phyloP scores from a whole-genome alignment of 106 monocot species.

The Allium sativum region DNA sequence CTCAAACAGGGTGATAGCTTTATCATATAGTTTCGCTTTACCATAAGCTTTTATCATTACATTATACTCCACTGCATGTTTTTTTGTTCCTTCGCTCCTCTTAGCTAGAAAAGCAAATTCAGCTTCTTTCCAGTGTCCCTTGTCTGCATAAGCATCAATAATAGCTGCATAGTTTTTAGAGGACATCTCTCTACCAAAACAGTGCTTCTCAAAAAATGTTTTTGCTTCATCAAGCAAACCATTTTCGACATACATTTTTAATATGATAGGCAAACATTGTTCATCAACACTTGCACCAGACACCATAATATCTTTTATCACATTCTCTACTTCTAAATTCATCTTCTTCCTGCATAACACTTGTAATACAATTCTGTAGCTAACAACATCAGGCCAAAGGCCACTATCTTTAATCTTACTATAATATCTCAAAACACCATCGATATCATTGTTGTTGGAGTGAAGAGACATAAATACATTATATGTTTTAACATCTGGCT shows the following conservation, averaged over 20 bases:
- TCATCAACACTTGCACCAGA: slow-evolving; percentile 32
- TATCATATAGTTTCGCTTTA: slow-evolving; percentile 56
- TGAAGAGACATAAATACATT: slow-evolving; percentile 70
- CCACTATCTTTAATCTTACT: slow-evolving; percentile 23
- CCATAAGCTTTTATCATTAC: slow-evolving; percentile 90
- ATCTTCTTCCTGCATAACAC: slow-evolving; percentile 44
- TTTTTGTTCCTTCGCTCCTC: slow-evolving; percentile 17
- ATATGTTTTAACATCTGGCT: slow-evolving; percentile 67
- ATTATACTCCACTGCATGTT: slow-evolving; percentile 58
- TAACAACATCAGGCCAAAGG: slow-evolving; percentile 51
- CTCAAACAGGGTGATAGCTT: slow-evolving; percentile 52
- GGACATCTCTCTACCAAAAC: slow-evolving; percentile 30
- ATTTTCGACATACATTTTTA: slow-evolving; percentile 55
- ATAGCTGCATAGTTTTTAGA: slow-evolving; percentile 66
- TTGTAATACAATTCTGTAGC: slow-evolving; percentile 48
- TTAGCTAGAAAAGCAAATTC: slow-evolving; percentile 42
- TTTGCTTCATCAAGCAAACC: slow-evolving; percentile 50
- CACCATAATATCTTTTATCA: slow-evolving; percentile 36
- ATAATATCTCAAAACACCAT: slow-evolving; percentile 25
- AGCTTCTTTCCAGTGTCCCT: slow-evolving; percentile 65
- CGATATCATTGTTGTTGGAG: slow-evolving; percentile 23
- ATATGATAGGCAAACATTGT: slow-evolving; percentile 54
- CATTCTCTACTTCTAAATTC: slow-evolving; percentile 45
- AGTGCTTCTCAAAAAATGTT: slow-evolving; percentile 49
- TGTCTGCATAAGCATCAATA: slow-evolving; percentile 73